Percentiles rank a stretch among this genome's conserved stretches.
Conservation (phyloP, 2,329 filamentous ascomycete genomes). For the Stagonosporopsis cucurbitacearum region DNA sequence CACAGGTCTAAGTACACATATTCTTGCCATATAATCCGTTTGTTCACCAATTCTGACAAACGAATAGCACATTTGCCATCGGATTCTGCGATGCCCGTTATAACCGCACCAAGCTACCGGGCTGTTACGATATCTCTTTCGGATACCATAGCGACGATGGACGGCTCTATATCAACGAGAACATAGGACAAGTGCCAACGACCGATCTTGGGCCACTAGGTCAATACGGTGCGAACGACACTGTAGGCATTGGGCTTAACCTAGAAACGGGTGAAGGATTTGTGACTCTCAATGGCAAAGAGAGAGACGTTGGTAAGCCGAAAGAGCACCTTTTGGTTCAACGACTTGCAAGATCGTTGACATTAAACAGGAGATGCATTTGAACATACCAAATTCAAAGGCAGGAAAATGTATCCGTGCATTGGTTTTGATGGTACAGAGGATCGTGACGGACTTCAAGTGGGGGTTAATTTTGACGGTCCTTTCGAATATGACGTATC, state of each 20-base stretch:
- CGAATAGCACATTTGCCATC: background rate
- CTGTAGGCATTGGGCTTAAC: background rate
- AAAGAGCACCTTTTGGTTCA: no score
- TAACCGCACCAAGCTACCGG: background rate
- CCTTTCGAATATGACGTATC: no score
- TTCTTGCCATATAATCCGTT: no score
- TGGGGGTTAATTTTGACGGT: no score
- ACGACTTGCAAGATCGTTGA: no score
- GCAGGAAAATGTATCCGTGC: slow-evolving; percentile 1
- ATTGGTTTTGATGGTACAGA: background rate
- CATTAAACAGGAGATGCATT: no score
- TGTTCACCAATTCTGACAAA: no score
- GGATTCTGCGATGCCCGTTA: background rate
- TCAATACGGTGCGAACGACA: background rate
- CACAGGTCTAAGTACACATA: no score
- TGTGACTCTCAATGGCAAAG: background rate
- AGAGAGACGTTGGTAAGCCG: background rate
- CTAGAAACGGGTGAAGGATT: background rate
- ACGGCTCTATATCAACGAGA: background rate
- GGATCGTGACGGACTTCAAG: no score
- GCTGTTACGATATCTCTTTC: background rate
- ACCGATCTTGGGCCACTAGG: no score
- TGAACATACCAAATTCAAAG: background rate
- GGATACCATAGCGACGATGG: slow-evolving; percentile 2
- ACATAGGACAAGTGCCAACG: no score